A percentile compares a stretch with the other conserved stretches of the same genome.
These are phyloP conservation scores for Exophiala sp. DNA, from an alignment of 2,329 filamentous ascomycete genomes.

Conservation along the genomic window DNA sequence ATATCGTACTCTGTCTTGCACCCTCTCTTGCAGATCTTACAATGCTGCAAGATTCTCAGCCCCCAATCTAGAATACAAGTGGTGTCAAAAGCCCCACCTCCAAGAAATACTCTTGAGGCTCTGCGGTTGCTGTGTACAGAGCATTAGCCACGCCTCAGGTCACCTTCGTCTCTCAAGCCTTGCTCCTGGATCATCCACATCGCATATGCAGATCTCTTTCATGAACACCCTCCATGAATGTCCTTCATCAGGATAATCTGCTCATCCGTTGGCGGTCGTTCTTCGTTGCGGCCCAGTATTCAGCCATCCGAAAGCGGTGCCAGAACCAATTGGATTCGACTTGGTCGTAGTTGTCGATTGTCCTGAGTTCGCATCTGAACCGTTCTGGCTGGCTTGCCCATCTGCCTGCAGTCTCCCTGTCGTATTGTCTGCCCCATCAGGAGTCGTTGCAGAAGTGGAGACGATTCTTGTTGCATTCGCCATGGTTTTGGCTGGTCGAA, in stretches of 20 bases:
- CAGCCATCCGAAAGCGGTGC: constrained; percentile 91
- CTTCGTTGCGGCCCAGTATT: constrained; percentile 45
- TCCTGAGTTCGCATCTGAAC: constrained; percentile 10
- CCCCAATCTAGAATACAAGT: background rate
- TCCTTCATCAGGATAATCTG: background rate
- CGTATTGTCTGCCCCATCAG: constrained; percentile 22
- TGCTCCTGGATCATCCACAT: background rate
- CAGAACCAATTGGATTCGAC: constrained; percentile 84
- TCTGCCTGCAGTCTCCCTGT: constrained; percentile 8
- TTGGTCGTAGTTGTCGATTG: constrained; percentile 35
- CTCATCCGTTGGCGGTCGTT: constrained; percentile 21
- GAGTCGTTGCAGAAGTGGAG: constrained; percentile 30
- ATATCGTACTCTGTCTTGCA: background rate
- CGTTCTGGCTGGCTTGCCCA: constrained; percentile 5
- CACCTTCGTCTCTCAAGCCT: background rate
- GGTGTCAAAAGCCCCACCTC: background rate
- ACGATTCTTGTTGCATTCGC: constrained; percentile 46
- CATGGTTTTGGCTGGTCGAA: constrained; percentile 66
- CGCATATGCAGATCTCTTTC: background rate
- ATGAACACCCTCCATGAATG: background rate
- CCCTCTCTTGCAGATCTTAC: background rate
- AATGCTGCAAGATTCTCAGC: background rate
- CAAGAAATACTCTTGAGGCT: background rate
- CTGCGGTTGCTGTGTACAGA: background rate
- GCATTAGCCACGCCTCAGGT: background rate